Percentiles rank a stretch among this genome's conserved stretches.
phyloP scores from a whole-genome alignment of 129 eudicot species.

The Centrapalus pauciflorus region DNA sequence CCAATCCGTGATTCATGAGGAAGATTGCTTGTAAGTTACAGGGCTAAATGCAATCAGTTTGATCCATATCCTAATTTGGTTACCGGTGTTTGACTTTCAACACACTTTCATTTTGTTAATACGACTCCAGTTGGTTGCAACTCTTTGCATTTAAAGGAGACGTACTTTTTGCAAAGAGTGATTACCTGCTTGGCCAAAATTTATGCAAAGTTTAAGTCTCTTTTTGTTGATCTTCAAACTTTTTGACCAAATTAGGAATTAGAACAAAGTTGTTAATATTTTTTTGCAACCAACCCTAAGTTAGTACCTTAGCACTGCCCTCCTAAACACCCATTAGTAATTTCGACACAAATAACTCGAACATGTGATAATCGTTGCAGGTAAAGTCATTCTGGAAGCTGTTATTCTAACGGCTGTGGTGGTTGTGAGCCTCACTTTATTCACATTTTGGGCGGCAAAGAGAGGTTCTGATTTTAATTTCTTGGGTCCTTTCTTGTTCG shows the following conservation, averaged over 20 bases:
- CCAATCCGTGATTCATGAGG: neutral
- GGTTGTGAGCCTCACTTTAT: constrained; percentile 68
- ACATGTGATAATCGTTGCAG: constrained; percentile 24
- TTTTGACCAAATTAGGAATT: neutral
- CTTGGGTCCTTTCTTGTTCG: constrained; percentile 80
- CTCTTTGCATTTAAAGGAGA: neutral
- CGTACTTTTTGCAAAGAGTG: neutral
- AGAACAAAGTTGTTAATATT: neutral
- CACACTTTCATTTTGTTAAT: neutral
- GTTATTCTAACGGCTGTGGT: constrained; percentile 65
- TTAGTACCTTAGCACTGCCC: no score
- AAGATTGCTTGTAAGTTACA: neutral
- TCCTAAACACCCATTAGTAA: neutral
- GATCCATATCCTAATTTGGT: no score
- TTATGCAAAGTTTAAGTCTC: neutral
- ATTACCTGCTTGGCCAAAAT: neutral
- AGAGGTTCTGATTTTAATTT: constrained; percentile 79
- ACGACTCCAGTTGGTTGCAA: neutral
- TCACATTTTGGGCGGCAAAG: constrained; percentile 92
- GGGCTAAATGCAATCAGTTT: no score
- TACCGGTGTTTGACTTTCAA: neutral
- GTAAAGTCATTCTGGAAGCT: constrained; percentile 70
- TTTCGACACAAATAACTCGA: neutral
- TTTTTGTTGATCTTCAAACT: neutral
- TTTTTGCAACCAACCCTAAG: neutral